These are phyloP conservation scores for Crotalaria pallida DNA, from an alignment of 306 rosid genomes.

Conservation along the genomic window DNA sequence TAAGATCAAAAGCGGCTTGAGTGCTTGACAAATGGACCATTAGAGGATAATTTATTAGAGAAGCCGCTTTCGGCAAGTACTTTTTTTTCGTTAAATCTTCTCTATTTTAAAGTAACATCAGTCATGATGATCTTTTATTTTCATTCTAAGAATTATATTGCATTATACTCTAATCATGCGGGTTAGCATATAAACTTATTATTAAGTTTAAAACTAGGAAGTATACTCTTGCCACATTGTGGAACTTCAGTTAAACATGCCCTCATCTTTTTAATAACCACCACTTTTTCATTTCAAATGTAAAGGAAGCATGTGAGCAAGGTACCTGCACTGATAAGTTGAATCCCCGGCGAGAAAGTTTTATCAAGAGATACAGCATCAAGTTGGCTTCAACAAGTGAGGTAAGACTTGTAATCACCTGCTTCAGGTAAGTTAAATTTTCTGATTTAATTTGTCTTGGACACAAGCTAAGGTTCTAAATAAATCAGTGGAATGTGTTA, in stretches of 20 bases:
- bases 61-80: neutral
- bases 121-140: too few relatives aligned
- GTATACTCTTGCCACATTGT: too few relatives aligned
- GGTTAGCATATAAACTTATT: too few relatives aligned
- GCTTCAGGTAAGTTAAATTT: neutral
- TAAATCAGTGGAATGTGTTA: constrained; percentile 23
- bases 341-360: constrained; percentile 18
- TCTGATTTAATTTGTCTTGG: neutral
- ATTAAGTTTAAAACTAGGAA: too few relatives aligned
- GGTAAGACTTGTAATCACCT: constrained; percentile 36
- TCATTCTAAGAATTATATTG: too few relatives aligned
- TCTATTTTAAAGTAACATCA: neutral
- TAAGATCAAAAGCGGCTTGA: neutral
- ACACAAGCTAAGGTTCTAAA: constrained; percentile 20
- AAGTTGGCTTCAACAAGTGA: constrained; percentile 47
- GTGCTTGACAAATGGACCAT: neutral
- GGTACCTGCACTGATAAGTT: constrained; percentile 22
- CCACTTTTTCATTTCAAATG: neutral
- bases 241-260: neutral
- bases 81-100: neutral
- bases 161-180: too few relatives aligned
- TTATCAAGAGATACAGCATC: constrained; percentile 43
- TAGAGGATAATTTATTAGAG: neutral
- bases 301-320: neutral
- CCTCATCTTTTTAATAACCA: neutral